Evolutionary conservation across 2,329 filamentous ascomycete species (phyloP), one percentile per base, ranked within the genome.

Genomic region (Penicillium sp.): DNA sequence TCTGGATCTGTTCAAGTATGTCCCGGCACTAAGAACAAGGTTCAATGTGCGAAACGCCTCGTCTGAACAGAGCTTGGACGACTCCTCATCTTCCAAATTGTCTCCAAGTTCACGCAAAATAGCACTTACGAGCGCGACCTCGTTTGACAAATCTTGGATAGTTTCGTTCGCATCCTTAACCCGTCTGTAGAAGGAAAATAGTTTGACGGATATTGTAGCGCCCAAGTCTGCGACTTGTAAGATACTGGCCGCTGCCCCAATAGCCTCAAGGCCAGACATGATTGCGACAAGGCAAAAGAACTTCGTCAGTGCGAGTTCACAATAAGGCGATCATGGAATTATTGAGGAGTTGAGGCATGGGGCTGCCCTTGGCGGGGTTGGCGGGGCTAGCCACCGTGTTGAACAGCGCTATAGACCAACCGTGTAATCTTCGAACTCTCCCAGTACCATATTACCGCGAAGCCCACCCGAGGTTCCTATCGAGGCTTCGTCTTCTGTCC

Each of bases 181-280:
- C 23, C 59, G 63, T 9, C 64, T 59, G 26, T 56, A 57, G 55
- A 70, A 70, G 26, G 65, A 62, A 54, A 60, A 71, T 13, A 71
- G 55, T 24, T 63, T 64, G 39, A 69, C 53, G 2, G 64, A 63
- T 23, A 70, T 51, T 21, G 52, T 61, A 10, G 62, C 15, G 12
- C 39, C 67, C 1, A 68, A 45, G 12, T 70, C 67, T 16, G 69
- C 67, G 24, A 70, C 57, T 47, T 71, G 66, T 18, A 69, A 49
- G 13, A 69, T 62, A 31, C 59, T 65, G 16, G 65, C 66, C 9
- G 63, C 61, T 5, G 69, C 42, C 13, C 64, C 67, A 21, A 66
- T 10, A 6, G 49, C 52, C 29, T 67, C 62, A 12, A 62, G 29
- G 8, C 57, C 57, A 13, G 59, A 59, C 59, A 59, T 61, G n/a